Evolutionary conservation across 257 asterid species (phyloP), one percentile per base, ranked within the genome.

Genomic region (Leptodermis oblonga): DNA sequence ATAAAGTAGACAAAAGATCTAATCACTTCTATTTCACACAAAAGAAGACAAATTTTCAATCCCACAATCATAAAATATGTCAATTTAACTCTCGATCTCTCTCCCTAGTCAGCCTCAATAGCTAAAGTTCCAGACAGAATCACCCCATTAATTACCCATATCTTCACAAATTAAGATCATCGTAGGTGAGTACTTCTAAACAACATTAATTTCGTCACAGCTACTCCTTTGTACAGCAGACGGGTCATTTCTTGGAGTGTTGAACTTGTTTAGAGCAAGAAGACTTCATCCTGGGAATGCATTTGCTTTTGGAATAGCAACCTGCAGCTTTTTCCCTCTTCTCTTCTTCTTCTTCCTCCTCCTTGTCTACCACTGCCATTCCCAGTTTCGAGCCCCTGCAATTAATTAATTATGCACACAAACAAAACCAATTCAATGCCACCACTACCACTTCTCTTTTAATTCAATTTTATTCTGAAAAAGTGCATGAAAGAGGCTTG

Each of bases 231-330:
- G 62, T 56, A 11, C 62, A 56, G 26, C 7, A 31, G 52, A 51
- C 8, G 18, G 49, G 37, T 84, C 80, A 89, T 53, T 83, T 84
- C 70, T 82, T 84, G 77, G 75, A 54, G 17, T 65, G 81, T 67
- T n/a, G n/a, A n/a, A n/a, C n/a, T n/a, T 70, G 82, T 68, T 87
- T 90, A 63, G 84, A 70, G 25, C 25, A 48, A 15, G 85, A 77
- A 58, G 84, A 67, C 74, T 76, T 89, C 73, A 74, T 90, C 80
- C 88, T 84, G 17, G 97, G 98, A 37, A 92, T 80, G 84, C 98
- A 92, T 74, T 84, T 90, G 61, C 91, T 85, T 80, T 76, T 92
- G 65, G 66, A 62, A 17, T 61, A 9, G 18, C 23, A 61, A 30
- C 46, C 26, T n/a, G n/a, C 4, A 17, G 79, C 79, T 58, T 76